phyloP scores from a whole-genome alignment of 805 yeast genomes.

The Barnettozyma populi region DNA sequence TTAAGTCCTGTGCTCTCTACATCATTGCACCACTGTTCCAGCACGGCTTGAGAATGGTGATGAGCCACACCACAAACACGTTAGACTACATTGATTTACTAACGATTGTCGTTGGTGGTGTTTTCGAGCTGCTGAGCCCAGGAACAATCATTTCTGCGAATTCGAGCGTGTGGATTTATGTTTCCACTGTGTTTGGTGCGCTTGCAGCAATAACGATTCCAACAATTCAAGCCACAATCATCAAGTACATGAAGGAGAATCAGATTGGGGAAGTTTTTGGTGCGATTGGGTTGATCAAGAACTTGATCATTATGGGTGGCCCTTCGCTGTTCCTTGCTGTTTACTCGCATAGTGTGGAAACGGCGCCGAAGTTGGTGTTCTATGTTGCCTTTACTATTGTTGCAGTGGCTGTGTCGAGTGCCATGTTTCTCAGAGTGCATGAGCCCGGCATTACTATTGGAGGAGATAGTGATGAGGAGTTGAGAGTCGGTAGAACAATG shows the following conservation, averaged over 20 bases:
- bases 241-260: conserved; percentile 55
- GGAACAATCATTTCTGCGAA: conserved; percentile 30
- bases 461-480: neutral
- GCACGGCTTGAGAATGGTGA: conserved; percentile 30
- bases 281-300: conserved; percentile 56
- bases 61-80: conserved; percentile 32
- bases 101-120: conserved; percentile 28
- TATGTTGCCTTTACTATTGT: conserved; percentile 20
- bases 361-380: conserved; percentile 35
- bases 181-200: conserved; percentile 35
- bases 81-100: conserved; percentile 49
- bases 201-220: conserved; percentile 52
- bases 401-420: neutral
- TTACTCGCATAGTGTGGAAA: conserved; percentile 40
- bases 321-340: conserved; percentile 45
- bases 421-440: neutral
- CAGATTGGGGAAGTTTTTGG: conserved; percentile 71
- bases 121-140: conserved; percentile 36
- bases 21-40: conserved; percentile 46
- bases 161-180: conserved; percentile 27
- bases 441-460: neutral
- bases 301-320: conserved; percentile 38
- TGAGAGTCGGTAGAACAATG: neutral
- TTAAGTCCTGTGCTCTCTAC: conserved; percentile 45
- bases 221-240: conserved; percentile 49